phyloP scores from a whole-genome alignment of 495 filamentous ascomycete species.

The Halenospora varia region DNA sequence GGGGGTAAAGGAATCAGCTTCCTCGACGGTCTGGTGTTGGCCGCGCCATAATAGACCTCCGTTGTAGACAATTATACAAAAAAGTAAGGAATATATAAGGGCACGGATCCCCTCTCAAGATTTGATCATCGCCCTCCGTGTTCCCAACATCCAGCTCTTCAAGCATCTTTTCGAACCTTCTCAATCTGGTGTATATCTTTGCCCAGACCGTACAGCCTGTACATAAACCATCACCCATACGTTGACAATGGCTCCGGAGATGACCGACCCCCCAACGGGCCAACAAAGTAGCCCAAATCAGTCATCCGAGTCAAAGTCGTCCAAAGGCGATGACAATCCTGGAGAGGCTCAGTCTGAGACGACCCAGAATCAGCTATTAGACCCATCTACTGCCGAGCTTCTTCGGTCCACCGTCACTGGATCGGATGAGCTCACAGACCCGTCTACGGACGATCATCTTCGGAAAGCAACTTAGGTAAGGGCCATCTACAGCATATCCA shows the following conservation, averaged over 20 bases:
- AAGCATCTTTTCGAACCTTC: not conserved
- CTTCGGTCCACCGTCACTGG: slow-evolving; percentile 3
- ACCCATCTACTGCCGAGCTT: slow-evolving; percentile 6
- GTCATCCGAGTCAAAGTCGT: slow-evolving; percentile 2
- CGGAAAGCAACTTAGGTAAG: slow-evolving; percentile 4
- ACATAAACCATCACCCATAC: no score
- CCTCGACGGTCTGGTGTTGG: not conserved
- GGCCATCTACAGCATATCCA: not conserved
- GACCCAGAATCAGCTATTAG: no score
- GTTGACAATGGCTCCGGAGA: no score
- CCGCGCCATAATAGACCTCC: not conserved
- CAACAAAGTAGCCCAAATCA: no score
- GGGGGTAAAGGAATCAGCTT: not conserved
- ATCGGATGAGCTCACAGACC: slow-evolving; percentile 6
- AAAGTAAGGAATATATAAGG: slow-evolving; percentile 8
- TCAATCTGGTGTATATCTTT: not conserved
- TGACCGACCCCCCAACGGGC: no score
- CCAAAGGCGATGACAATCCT: slow-evolving; percentile 6
- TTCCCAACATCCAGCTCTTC: not conserved
- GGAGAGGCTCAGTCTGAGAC: not conserved
- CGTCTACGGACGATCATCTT: slow-evolving; percentile 6
- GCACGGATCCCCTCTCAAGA: not conserved
- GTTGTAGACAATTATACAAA: no score
- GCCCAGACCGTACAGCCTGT: no score
- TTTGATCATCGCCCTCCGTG: not conserved